Base-by-base conservation (phyloP, 768 basidiomycete genomes). In the Trametes meyenii region DNA sequence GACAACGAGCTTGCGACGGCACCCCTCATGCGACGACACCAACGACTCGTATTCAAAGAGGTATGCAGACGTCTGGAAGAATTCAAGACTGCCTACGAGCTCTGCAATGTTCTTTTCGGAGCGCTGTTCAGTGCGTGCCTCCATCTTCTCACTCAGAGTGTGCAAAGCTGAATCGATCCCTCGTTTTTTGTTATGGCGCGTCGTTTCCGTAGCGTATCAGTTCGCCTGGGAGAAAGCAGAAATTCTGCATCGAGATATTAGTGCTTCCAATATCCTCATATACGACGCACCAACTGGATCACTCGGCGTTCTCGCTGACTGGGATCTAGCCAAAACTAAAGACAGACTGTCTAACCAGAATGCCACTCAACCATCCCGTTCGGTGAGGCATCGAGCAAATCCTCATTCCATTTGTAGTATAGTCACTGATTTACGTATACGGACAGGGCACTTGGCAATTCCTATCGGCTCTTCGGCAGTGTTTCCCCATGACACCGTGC, bases 221-320 rank as follows among this genome's bases (percentile, higher is more conserved):
- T 12, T 36, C 2, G 58, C 58, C 8, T 60, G 39, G 46, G 7
- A 52, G 33, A 24, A 51, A 7, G 45, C 57, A 13, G 29, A 14
- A 6, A 26, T 60, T 26, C n/a, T 60, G 12, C 58, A 60, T 24
- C 39, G 50, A 7, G 58, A 60, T 52, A 26, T n/a, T n/a, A n/a
- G n/a, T n/a, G n/a, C n/a, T n/a, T n/a, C n/a, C n/a, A n/a, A n/a
- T n/a, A n/a, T n/a, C 48, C 19, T 62, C 19, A 57, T 62, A 29
- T 23, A 35, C 50, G 55, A 56, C 17, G 24, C 14, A 7, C 44
- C 16, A 21, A 6, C 12, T n/a, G 42, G 17, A 5, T 13, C 19
- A 11, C 5, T 5, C 7, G 12, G 10, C 42, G 19, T 43, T 5
- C 42, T 43, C 11, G 8, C 42, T 43, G 42, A 43, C n/a, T 45